phyloP scores from a whole-genome alignment of 2,329 filamentous ascomycete species.

The Alternaria sp. region DNA sequence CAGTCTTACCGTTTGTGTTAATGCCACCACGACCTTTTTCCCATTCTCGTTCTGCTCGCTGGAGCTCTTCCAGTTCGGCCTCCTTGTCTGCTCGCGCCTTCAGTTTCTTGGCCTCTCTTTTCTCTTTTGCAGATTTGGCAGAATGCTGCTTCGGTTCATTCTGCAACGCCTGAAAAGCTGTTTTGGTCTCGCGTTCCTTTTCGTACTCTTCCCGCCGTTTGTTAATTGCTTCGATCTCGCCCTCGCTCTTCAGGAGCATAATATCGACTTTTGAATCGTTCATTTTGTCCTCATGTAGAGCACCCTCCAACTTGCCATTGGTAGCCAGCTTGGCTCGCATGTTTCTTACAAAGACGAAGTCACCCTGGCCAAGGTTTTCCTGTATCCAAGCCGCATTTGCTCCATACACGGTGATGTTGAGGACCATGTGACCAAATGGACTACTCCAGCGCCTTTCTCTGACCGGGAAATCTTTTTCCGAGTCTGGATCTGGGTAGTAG shows the following conservation, averaged over 20 bases:
- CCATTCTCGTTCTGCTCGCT: slow-evolving; percentile 23
- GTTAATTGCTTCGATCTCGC: slow-evolving; percentile 43
- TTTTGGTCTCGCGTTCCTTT: slow-evolving; percentile 19
- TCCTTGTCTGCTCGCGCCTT: slow-evolving; percentile 45
- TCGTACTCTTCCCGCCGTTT: slow-evolving; percentile 71
- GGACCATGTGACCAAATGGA: slow-evolving; percentile 73
- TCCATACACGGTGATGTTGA: slow-evolving; percentile 75
- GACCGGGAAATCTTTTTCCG: slow-evolving; percentile 24
- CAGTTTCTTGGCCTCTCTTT: slow-evolving; percentile 49
- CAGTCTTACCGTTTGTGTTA: slow-evolving; percentile 52
- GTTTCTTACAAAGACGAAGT: slow-evolving; percentile 73
- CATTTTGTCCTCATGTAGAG: slow-evolving; percentile 66
- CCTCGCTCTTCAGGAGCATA: slow-evolving; percentile 26
- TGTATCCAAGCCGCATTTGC: slow-evolving; percentile 68
- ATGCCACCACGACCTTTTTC: slow-evolving; percentile 19
- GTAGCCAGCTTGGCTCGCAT: slow-evolving; percentile 68
- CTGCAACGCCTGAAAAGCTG: slow-evolving; percentile 18
- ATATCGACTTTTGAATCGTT: slow-evolving; percentile 64
- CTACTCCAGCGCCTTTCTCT: slow-evolving; percentile 67
- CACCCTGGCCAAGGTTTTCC: slow-evolving; percentile 61
- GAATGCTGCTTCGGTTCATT: slow-evolving; percentile 28
- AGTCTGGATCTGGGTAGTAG: slow-evolving; percentile 54
- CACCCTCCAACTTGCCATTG: slow-evolving; percentile 70
- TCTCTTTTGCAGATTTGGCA: slow-evolving; percentile 24
- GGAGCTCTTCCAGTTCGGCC: slow-evolving; percentile 34